Base-by-base conservation (phyloP, 129 eudicot genomes). In the Arctium lappa region DNA sequence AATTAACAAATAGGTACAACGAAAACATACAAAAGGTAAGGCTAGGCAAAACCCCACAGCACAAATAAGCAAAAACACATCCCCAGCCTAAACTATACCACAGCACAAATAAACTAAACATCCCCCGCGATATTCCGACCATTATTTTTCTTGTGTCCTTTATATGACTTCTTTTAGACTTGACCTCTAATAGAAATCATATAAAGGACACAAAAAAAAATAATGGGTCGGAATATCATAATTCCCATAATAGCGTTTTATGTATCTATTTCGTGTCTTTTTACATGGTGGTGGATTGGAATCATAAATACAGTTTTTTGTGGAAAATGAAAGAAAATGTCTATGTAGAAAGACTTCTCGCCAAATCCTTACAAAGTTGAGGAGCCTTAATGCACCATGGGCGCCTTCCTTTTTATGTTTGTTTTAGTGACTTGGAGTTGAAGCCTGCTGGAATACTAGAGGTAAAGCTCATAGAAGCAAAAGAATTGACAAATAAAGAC, bases 401-500 rank as follows among this genome's bases (percentile, higher is more conserved):
- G 37, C 3, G 37, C 37, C 37, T 34, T 34, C 37, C 37, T 34
- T 34, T 34, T 34, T 37, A 37, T 63, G 6, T 85, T 78, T 73
- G 15, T 72, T 85, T 31, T 85, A 93, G 98, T 86, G 87, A 90
- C 86, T 86, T 93, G 77, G 98, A 93, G 89, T 76, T 91, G 71
- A 95, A 93, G 90, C 95, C 99, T 15, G 85, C 83, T 40, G 99
- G 99, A 72, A 88, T 82, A 7, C 77, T 95, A 82, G 95, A 93
- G 44, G 98, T 93, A 82, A 93, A 89, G 87, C 98, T 95, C 36
- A 87, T 95, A 53, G 93, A 93, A 90, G 99, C 97, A n/a, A 91
- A 93, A 87, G 99, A 93, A 70, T 75, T 95, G 73, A 88, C 89
- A 5, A 93, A 95, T 78, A 95, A 91, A 76, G 99, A 95, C 84